Percentiles rank a stretch among this genome's conserved stretches.
Conservation (phyloP, 345 rosid species). For the Limnanthes douglasii region DNA sequence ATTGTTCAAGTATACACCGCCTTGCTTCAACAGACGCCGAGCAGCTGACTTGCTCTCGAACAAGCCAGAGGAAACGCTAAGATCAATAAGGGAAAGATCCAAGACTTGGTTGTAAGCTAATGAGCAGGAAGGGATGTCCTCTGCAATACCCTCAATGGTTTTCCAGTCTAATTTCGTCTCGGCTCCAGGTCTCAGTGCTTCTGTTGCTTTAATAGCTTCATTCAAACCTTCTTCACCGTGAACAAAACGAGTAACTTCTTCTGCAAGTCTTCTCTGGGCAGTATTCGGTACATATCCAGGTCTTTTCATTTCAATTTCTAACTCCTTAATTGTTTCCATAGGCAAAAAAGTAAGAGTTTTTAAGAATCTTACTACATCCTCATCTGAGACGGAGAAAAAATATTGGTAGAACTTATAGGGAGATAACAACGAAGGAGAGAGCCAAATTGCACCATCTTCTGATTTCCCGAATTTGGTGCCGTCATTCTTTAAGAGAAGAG, state of each 20-base stretch:
- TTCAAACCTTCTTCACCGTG: slow-evolving; percentile 81
- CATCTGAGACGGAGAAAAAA: slow-evolving; percentile 84
- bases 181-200: slow-evolving; percentile 84
- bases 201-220: slow-evolving; percentile 87
- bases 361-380: slow-evolving; percentile 64
- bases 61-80: slow-evolving; percentile 69
- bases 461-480: slow-evolving; percentile 97
- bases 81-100: slow-evolving; percentile 43
- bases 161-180: slow-evolving; percentile 87
- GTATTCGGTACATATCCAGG: slow-evolving; percentile 62
- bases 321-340: slow-evolving; percentile 44
- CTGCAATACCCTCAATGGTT: slow-evolving; percentile 69
- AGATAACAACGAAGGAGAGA: slow-evolving; percentile 54
- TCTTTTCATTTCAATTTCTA: slow-evolving; percentile 53
- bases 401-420: slow-evolving; percentile 92
- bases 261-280: slow-evolving; percentile 67
- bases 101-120: slow-evolving; percentile 39
- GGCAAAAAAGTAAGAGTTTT: slow-evolving; percentile 65
- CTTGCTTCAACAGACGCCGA: slow-evolving; percentile 76
- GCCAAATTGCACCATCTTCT: slow-evolving; percentile 97
- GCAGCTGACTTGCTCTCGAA: slow-evolving; percentile 80
- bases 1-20: slow-evolving; percentile 92
- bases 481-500: slow-evolving; percentile 72
- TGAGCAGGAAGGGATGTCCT: slow-evolving; percentile 80
- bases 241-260: slow-evolving; percentile 82